Evolutionary conservation across 163 green algal genomes (phyloP), one percentile per base, ranked within the genome.

Genomic region (Scenedesmus sp.): DNA sequence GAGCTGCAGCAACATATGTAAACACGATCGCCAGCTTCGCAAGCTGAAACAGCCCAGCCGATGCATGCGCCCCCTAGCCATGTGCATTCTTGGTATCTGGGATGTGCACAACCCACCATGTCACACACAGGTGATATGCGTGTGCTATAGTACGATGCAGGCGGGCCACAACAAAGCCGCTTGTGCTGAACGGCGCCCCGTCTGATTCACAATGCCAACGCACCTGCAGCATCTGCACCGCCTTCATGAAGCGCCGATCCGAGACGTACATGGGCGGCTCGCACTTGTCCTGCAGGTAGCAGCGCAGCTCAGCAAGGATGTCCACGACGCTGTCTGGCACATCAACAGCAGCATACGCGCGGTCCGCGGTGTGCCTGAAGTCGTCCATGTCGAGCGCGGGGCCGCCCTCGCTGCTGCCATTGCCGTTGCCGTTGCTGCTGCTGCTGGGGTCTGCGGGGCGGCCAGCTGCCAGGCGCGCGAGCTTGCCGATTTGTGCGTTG

Each of bases 231-330:
- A 95, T 92, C 81, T 94, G 94, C 18, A 96, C 92, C 18, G 95
- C 83, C 91, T 97, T 97, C 91, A 97, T 95, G 86, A 97, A 95
- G 62, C 95, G 91, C 16, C 95, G 92, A 83, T 97, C 95, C 2
- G 93, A 96, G 5, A 97, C 94, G 88, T 97, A 97, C 54, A 97
- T 93, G 34, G 95, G 95, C 59, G 95, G 95, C 88, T 97, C 95
- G 60, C 94, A 96, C 79, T 95, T 94, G 56, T 96, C 94, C 90
- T 97, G 95, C 87, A 97, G 93, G 88, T 97, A 95, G 86, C 97
- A 94, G 70, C 96, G 92, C 88, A 97, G 90, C 26, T 83, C 86
- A 0, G 93, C 96, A n/a, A 98, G 93, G 56, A 98, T 84, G 82
- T 98, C 96, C 34, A 98, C 95, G 10, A 98, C 96, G 9, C 90